Evolutionary conservation across 257 asterid species (phyloP).

Genomic region (Petunia secreta): DNA sequence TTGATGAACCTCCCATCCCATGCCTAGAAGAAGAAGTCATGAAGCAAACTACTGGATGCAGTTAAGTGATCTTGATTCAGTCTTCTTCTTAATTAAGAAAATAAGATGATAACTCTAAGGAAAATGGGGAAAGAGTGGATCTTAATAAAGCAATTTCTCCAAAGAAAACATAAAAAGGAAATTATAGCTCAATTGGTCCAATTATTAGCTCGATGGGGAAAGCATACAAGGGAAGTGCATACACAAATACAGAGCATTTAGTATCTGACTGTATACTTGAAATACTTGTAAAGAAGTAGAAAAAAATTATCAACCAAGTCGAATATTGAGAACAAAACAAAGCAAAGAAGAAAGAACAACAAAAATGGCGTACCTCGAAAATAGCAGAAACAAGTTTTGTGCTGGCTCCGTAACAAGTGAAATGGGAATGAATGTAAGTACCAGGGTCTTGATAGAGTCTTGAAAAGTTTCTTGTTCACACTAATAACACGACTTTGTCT

Average conservation of each 20-base stretch:
- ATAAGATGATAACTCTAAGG: background rate
- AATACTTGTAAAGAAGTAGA: background rate
- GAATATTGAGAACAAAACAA: background rate
- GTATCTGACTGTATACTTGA: background rate
- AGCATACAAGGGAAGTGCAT: background rate
- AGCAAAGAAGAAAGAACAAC: background rate
- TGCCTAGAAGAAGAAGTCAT: background rate
- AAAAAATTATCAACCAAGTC: background rate
- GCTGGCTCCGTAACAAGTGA: background rate
- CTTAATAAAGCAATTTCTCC: background rate
- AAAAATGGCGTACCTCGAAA: background rate
- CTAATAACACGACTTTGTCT: background rate
- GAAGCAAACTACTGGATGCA: background rate
- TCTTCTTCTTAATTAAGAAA: background rate
- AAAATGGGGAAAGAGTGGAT: background rate
- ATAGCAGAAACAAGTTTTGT: background rate
- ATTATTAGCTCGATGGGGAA: background rate
- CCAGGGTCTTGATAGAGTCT: background rate
- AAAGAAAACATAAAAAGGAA: background rate
- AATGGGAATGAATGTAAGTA: conserved; percentile 7
- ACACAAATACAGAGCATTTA: background rate
- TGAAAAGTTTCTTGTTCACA: background rate
- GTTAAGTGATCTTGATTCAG: background rate
- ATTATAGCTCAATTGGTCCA: background rate
- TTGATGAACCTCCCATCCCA: conserved; percentile 18